Evolutionary conservation across 805 yeast genomes (phyloP).

Genomic region (Kazachstania bromeliacearum): DNA sequence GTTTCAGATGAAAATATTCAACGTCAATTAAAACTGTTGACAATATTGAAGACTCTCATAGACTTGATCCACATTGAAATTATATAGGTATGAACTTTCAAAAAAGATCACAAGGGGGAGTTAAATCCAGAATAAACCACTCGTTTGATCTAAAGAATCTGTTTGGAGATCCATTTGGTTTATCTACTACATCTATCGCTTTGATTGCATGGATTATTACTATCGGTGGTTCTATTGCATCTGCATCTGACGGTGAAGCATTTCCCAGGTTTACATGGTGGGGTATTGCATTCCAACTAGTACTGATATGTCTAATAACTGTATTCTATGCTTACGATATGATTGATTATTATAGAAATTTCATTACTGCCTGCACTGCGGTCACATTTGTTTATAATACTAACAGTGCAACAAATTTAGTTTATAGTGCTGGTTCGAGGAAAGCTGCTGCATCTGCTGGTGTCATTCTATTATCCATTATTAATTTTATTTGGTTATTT

Average conservation of each 20-base stretch:
- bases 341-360: conserved; percentile 57
- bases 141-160: conserved; percentile 39
- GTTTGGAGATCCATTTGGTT: conserved; percentile 78
- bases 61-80: too few species aligned
- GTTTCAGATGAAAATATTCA: too few species aligned
- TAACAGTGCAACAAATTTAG: conserved; percentile 70
- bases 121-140: conserved; percentile 16
- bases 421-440: conserved; percentile 57
- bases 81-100: conserved; percentile 18
- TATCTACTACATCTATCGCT: conserved; percentile 69
- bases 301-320: conserved; percentile 44
- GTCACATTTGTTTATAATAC: conserved; percentile 78
- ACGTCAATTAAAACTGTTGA: too few species aligned
- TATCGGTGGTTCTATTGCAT: conserved; percentile 73
- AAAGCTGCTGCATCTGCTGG: conserved; percentile 90
- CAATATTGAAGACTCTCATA: too few species aligned
- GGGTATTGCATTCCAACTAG: conserved; percentile 77
- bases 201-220: conserved; percentile 79
- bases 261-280: conserved; percentile 94
- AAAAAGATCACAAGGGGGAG: conserved; percentile 16
- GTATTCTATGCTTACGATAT: conserved; percentile 50
- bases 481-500: conserved; percentile 76
- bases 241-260: conserved; percentile 30
- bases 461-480: conserved; percentile 68
- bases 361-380: conserved; percentile 35